Evolutionary conservation across 1,284 basidiomycete species (phyloP).

Genomic region (Entoloma clypeatum): DNA sequence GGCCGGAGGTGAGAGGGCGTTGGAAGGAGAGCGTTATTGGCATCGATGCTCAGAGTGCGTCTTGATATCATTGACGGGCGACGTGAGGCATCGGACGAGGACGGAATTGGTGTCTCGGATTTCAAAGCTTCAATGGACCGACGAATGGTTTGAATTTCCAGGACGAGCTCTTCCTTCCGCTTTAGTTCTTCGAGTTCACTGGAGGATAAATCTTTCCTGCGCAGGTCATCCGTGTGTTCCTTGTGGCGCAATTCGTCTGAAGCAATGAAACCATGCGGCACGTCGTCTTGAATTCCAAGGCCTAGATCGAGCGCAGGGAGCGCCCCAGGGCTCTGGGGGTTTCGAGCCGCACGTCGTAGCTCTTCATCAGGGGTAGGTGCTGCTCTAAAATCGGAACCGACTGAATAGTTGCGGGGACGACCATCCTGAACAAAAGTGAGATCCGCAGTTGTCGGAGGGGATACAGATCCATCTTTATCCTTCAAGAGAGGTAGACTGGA

Average conservation of each 20-base stretch:
- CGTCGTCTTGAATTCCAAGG: slow-evolving; percentile 63
- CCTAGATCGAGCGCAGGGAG: slow-evolving; percentile 74
- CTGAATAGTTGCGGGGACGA: slow-evolving; percentile 57
- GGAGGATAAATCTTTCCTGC: slow-evolving; percentile 36
- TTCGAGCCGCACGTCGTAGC: slow-evolving; percentile 44
- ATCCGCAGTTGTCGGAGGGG: slow-evolving; percentile 48
- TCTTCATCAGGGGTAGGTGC: slow-evolving; percentile 59
- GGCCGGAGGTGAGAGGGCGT: slow-evolving; percentile 58
- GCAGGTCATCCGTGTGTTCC: slow-evolving; percentile 24
- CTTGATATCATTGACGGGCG: slow-evolving; percentile 64
- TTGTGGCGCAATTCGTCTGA: slow-evolving; percentile 37
- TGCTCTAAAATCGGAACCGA: slow-evolving; percentile 68
- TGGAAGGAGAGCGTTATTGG: slow-evolving; percentile 42
- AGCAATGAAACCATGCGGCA: slow-evolving; percentile 64
- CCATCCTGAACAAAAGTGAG: slow-evolving; percentile 49
- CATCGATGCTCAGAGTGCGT: slow-evolving; percentile 64
- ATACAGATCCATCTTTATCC: slow-evolving; percentile 49
- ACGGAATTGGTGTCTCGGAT: slow-evolving; percentile 58
- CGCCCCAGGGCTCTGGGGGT: slow-evolving; percentile 50
- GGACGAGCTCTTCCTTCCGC: slow-evolving; percentile 64
- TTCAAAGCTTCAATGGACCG: slow-evolving; percentile 71
- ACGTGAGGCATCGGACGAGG: slow-evolving; percentile 57
- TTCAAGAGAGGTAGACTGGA: slow-evolving; percentile 58
- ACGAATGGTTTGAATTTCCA: slow-evolving; percentile 75
- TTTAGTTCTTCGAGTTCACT: slow-evolving; percentile 56